A percentile compares a stretch with the other conserved stretches of the same genome.
These are phyloP conservation scores for Blastobotrys terrestris DNA, from an alignment of 805 yeast species.

Conservation along the genomic window DNA sequence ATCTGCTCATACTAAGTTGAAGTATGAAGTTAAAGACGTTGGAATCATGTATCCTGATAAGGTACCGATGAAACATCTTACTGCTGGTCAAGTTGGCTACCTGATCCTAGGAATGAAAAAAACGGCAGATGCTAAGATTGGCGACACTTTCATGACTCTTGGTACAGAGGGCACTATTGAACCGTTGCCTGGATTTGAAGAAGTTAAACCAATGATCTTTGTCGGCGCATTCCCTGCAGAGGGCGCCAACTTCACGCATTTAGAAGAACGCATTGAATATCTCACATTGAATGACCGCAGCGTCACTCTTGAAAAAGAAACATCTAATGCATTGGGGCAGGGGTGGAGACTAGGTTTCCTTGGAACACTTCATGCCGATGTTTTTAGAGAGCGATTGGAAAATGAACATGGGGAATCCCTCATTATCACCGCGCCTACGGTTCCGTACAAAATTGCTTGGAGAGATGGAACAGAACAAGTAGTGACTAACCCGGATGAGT, in stretches of 20 bases:
- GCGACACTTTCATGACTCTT: conserved; percentile 69
- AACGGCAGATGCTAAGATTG: conserved; percentile 79
- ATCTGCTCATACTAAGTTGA: conserved; percentile 68
- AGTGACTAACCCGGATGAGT: conserved; percentile 87
- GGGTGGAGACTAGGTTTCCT: conserved; percentile 97
- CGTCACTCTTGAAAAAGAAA: conserved; percentile 81
- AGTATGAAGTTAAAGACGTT: conserved; percentile 84
- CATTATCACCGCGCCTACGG: conserved; percentile 92
- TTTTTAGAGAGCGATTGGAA: conserved; percentile 84
- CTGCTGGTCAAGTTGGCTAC: conserved; percentile 93
- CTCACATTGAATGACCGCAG: conserved; percentile 88
- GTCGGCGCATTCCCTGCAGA: conserved; percentile 98
- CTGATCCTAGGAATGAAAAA: conserved; percentile 92
- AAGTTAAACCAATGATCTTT: conserved; percentile 96
- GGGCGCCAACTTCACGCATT: conserved; percentile 78
- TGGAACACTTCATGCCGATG: conserved; percentile 93
- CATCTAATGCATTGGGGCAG: conserved; percentile 90
- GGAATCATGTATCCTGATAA: conserved; percentile 96
- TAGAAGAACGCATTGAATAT: conserved; percentile 86
- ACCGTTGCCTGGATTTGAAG: conserved; percentile 91
- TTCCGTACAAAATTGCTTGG: conserved; percentile 76
- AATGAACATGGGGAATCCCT: conserved; percentile 91
- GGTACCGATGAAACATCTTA: conserved; percentile 52
- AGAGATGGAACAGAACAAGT: conserved; percentile 57
- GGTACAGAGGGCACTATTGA: conserved; percentile 47